Conservation (phyloP, 176 grass and related monocot species). For the Zizania latifolia region DNA sequence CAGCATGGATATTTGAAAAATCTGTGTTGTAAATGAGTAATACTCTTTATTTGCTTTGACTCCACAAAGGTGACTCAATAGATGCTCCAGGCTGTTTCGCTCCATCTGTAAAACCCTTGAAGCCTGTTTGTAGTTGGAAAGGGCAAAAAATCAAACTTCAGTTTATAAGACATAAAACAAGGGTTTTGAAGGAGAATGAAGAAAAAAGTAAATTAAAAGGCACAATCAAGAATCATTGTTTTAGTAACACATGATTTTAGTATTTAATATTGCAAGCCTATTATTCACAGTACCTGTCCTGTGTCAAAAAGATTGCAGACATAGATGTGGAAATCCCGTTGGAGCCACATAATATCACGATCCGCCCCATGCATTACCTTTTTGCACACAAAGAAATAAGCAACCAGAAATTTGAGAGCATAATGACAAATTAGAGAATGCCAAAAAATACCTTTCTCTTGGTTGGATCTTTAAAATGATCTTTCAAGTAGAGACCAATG, state of each 20-base stretch:
- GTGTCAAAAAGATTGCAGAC: conserved; percentile 95
- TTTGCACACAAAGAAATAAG: conserved; percentile 29
- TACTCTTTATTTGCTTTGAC: conserved; percentile 91
- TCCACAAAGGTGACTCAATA: conserved; percentile 80
- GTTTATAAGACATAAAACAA: conserved; percentile 17
- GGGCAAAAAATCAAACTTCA: conserved; percentile 9
- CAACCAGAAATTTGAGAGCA: conserved; percentile 16
- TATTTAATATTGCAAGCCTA: background rate
- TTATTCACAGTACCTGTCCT: conserved; percentile 67
- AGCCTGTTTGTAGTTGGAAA: conserved; percentile 51
- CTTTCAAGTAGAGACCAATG: conserved; percentile 66
- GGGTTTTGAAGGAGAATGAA: background rate
- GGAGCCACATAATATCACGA: conserved; percentile 94
- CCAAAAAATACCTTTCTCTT: conserved; percentile 78
- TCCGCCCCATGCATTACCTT: conserved; percentile 95
- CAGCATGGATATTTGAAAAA: background rate
- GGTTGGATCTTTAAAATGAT: conserved; percentile 72
- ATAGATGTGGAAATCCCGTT: conserved; percentile 86
- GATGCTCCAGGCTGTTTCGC: conserved; percentile 82
- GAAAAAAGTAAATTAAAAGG: conserved; percentile 12
- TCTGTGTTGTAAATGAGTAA: conserved; percentile 3
- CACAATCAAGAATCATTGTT: conserved; percentile 15
- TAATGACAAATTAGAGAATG: conserved; percentile 10
- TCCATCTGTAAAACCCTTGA: conserved; percentile 89
- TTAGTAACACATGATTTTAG: no score